phyloP scores from a whole-genome alignment of 2,329 filamentous ascomycete genomes.

The Phialemoniopsis sp. region DNA sequence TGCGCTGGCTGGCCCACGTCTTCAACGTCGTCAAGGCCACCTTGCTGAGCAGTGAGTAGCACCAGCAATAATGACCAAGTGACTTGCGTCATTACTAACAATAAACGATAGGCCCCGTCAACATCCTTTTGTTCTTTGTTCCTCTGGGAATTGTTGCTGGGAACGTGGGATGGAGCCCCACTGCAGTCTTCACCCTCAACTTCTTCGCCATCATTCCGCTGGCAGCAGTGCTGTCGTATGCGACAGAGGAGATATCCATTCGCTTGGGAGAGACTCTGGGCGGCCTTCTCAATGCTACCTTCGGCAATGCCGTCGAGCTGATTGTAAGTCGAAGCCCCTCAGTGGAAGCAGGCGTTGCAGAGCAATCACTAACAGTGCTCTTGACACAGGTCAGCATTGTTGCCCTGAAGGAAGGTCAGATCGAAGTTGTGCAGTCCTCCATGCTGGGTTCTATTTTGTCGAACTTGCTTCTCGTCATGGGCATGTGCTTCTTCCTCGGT shows the following conservation, averaged over 20 bases:
- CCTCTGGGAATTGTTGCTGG: conserved; percentile 70
- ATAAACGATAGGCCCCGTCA: conserved; percentile 48
- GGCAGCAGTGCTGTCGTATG: conserved; percentile 80
- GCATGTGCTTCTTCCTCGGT: conserved; percentile 76
- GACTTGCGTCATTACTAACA: background rate
- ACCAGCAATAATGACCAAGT: no score
- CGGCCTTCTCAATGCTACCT: conserved; percentile 71
- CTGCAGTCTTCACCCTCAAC: conserved; percentile 70
- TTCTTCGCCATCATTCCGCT: conserved; percentile 86
- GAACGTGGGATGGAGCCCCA: conserved; percentile 56
- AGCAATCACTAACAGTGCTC: background rate
- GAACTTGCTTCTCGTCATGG: conserved; percentile 83
- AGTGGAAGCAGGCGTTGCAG: background rate
- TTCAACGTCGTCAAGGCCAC: conserved; percentile 57
- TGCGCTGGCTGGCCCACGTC: conserved; percentile 40
- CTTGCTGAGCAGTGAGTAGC: conserved; percentile 51
- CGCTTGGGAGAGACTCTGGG: conserved; percentile 72
- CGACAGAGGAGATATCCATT: conserved; percentile 73
- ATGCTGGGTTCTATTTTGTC: conserved; percentile 96
- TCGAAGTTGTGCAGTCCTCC: conserved; percentile 93
- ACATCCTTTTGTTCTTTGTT: conserved; percentile 69
- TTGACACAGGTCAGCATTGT: conserved; percentile 76
- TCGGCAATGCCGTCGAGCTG: conserved; percentile 76
- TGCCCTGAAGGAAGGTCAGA: conserved; percentile 78
- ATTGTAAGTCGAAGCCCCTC: conserved; percentile 52